Evolutionary conservation across 2,329 filamentous ascomycete species (phyloP), one percentile per base, ranked within the genome.

Genomic region (Calonectria crousiana): DNA sequence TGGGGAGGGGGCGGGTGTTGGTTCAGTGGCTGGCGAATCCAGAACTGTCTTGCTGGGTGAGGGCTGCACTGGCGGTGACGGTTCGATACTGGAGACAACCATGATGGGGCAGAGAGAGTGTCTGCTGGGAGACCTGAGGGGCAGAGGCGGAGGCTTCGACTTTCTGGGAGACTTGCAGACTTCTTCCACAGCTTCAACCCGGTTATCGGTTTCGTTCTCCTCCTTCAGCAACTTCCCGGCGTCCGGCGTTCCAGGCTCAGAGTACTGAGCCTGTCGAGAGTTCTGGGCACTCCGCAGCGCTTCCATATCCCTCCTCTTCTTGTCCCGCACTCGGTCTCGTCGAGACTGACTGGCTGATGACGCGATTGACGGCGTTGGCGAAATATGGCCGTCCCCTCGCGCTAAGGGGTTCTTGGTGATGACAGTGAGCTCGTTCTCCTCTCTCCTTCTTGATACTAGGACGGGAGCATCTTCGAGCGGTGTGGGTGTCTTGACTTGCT

Each of bases 231-330:
- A 11, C 56, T 18, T 60, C 14, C 56, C 34, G 5, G 56, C 20
- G 14, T 60, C n/a, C 9, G 56, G 56, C 1, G 56, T 60, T 26
- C 56, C 56, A 23, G 56, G 56, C n/a, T 60, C 56, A 26, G 56
- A 60, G 36, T 60, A 26, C 30, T 60, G 56, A 9, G 56, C 32
- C 8, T 60, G 56, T 6, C 56, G 56, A 10, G 56, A 60, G 23
- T 79, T 69, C 18, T 79, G 81, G 6, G 77, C 77, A 23, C 51
- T 76, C 10, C 81, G 78, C 6, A 82, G 74, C 6, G 83, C 82
- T 71, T 87, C 85, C 72, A 87, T 82, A 41, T 87, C 86, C 20
- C 85, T 81, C 67, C 81, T 81, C 74, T 86, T 87, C 78, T 83
- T 83, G 23, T 86, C 84, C 28, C 83, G 83, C 6, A 87, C 86